phyloP scores from a whole-genome alignment of 1,284 basidiomycete genomes.

The Hypsizygus ulmarius region DNA sequence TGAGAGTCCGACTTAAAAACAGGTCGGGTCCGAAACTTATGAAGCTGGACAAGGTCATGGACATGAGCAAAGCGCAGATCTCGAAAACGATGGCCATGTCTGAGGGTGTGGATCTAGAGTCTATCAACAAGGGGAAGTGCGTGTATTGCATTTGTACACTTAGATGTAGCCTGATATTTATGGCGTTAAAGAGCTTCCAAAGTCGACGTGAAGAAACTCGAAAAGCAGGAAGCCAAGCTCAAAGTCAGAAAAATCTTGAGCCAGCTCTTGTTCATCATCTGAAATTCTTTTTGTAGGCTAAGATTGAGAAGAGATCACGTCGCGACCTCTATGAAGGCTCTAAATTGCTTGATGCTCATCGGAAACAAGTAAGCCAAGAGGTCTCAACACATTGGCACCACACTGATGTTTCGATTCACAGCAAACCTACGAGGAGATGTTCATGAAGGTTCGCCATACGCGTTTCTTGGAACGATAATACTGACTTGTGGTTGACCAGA shows the following conservation, averaged over 20 bases:
- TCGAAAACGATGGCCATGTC: conserved; percentile 82
- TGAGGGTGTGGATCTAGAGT: conserved; percentile 90
- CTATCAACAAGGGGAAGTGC: conserved; percentile 91
- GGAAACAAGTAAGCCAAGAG: conserved; percentile 69
- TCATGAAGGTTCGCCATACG: conserved; percentile 71
- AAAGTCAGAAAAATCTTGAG: conserved; percentile 45
- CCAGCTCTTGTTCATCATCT: not conserved
- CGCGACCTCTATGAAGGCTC: conserved; percentile 94
- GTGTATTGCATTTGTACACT: conserved; percentile 30
- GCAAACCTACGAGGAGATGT: conserved; percentile 98
- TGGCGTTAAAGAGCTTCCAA: conserved; percentile 70
- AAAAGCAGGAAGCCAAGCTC: conserved; percentile 98
- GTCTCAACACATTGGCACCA: too few species aligned
- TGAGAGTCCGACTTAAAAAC: conserved; percentile 56
- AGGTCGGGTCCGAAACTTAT: conserved; percentile 60
- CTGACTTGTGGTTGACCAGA: conserved; percentile 39
- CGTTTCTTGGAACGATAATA: not conserved
- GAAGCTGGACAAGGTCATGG: conserved; percentile 91
- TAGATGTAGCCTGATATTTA: conserved; percentile 15
- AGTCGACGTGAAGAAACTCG: conserved; percentile 97
- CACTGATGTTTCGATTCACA: conserved; percentile 31
- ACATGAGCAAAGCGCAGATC: conserved; percentile 86
- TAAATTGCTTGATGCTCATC: conserved; percentile 90
- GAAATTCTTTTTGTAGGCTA: conserved; percentile 54
- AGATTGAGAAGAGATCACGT: conserved; percentile 92